Evolutionary conservation across 306 rosid genomes (phyloP).

Genomic region (cucumber (Cucumis sativus)): Cucumber_9930_V3 NC_026658.2:22088501-22089000

Average conservation of each 20-base stretch:
- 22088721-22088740: background rate
- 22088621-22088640: background rate
- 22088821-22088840: background rate
- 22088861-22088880: conserved; percentile 78
- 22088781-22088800: background rate
- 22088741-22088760: background rate
- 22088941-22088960: background rate
- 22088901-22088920: conserved; percentile 2
- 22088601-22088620: background rate
- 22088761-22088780: background rate
- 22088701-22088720: background rate
- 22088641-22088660: background rate
- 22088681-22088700: background rate
- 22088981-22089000: background rate
- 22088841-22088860: conserved; percentile 78
- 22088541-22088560: background rate
- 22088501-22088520: too few species aligned
- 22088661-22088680: background rate
- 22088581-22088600: too few species aligned
- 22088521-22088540: background rate
- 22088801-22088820: background rate
- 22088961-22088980: background rate
- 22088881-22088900: conserved; percentile 95
- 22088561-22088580: background rate
- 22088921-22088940: background rate